These are phyloP conservation scores for Nicotiana rustica DNA, from an alignment of 305 asterid species.

Conservation along the genomic window DNA sequence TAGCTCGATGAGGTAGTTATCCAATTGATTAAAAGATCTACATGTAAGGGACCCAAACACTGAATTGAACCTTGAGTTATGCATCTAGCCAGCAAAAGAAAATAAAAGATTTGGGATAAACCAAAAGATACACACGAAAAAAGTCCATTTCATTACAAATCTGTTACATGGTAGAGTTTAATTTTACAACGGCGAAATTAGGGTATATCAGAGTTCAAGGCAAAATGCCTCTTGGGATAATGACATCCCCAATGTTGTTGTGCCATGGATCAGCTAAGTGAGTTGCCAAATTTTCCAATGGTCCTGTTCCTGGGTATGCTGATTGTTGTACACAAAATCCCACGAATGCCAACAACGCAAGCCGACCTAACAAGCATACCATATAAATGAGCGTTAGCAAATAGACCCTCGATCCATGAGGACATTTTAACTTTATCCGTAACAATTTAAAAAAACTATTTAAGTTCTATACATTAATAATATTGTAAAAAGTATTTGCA, in stretches of 20 bases:
- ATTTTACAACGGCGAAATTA: slow-evolving; percentile 32
- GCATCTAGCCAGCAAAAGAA: too few species aligned
- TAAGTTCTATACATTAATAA: too few species aligned
- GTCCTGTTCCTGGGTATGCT: slow-evolving; percentile 93
- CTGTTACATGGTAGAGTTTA: slow-evolving; percentile 23
- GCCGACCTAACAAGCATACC: slow-evolving; percentile 57
- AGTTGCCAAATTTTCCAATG: slow-evolving; percentile 88
- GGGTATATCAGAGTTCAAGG: slow-evolving; percentile 36
- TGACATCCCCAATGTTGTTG: slow-evolving; percentile 82
- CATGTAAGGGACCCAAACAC: too few species aligned
- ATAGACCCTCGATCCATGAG: background rate
- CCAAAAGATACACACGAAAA: background rate
- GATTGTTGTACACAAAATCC: slow-evolving; percentile 87
- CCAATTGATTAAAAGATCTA: too few species aligned
- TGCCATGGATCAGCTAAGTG: slow-evolving; percentile 95
- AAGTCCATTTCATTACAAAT: slow-evolving; percentile 31
- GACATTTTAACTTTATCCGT: background rate
- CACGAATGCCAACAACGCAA: slow-evolving; percentile 84
- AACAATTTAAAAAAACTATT: background rate
- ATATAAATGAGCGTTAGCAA: background rate
- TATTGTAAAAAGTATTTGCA: too few species aligned
- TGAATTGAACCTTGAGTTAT: too few species aligned
- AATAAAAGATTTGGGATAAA: too few species aligned
- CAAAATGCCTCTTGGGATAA: slow-evolving; percentile 54
- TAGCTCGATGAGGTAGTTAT: too few species aligned